Evolutionary conservation across 2,329 filamentous ascomycete genomes (phyloP), one percentile per base, ranked within the genome.

Genomic region (Harringtonia aguacate): DNA sequence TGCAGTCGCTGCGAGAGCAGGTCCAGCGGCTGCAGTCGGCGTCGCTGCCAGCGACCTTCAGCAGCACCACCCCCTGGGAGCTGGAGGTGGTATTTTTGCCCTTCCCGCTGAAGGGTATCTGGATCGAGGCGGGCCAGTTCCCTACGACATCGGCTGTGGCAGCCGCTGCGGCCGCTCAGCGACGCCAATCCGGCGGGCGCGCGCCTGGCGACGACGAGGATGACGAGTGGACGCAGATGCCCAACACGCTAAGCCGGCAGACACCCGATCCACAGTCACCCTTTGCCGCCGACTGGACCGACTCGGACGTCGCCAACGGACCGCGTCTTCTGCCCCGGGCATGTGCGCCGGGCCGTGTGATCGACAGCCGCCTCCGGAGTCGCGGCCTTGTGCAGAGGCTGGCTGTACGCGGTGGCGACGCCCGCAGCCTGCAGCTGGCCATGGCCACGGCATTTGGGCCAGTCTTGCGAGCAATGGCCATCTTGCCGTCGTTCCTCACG

Each of bases 11-110:
- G 1, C 67, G 71, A 50, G 65, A 68, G 4, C 70, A 73, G 48
- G 61, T 78, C 39, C 60, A 66, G 27, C 66, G 74, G 36, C 65
- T 86, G 10, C 79, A 84, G 57, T 21, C 45, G 4, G 24, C 71
- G 7, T 65, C 73, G 10, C 60, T 78, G 27, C 83, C 84, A n/a
- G 78, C n/a, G n/a, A n/a, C 81, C 0, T 66, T 67, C 24, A 61
- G 63, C 35, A 69, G 75, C 34, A 10, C 24, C 24, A 27, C 24
- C 7, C 81, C 84, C 0, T 88, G 84, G 81, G 75, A 84, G 50
- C 65, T 90, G 2, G 84, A 89, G 55, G 80, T 89, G 5, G 77
- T 89, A 1, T 77, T 88, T 46, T 59, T 89, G 8, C 85, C 85
- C 1, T 90, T 86, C 58, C 68, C 72, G 1, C 61, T 79, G 8